Conservation (phyloP, 371 early-diverging fungal species). For the Mucor ambiguus region DNA sequence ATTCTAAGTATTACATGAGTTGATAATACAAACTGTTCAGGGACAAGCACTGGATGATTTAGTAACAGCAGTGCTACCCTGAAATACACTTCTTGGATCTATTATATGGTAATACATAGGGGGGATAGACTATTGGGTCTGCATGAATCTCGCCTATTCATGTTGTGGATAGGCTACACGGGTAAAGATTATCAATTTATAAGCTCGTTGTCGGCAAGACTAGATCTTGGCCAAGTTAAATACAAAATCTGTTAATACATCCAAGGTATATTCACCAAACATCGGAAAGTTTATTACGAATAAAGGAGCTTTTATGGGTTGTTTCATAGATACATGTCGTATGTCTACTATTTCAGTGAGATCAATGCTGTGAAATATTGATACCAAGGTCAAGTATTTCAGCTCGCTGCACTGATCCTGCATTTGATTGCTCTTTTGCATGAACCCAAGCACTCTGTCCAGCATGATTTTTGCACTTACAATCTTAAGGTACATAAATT, state of each 20-base stretch:
- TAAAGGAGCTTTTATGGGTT: not conserved
- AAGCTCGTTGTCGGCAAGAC: not conserved
- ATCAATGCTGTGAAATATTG: not conserved
- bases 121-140: not conserved
- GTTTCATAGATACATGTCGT: not conserved
- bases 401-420: not conserved
- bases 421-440: not conserved
- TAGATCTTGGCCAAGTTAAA: not conserved
- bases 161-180: not conserved
- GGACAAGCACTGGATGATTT: not conserved
- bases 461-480: not conserved
- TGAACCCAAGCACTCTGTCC: not conserved
- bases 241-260: not conserved
- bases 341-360: not conserved
- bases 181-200: not conserved
- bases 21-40: not conserved
- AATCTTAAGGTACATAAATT: not conserved
- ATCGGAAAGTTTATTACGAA: slow-evolving; percentile 1
- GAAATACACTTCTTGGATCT: not conserved
- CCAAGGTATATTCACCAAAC: not conserved
- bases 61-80: no score
- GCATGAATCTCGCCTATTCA: not conserved
- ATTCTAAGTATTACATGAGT: not conserved
- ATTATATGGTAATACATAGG: not conserved
- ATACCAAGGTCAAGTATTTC: not conserved